Evolutionary conservation across 2,329 filamentous ascomycete species (phyloP).

Genomic region (Sporothrix mexicana): DNA sequence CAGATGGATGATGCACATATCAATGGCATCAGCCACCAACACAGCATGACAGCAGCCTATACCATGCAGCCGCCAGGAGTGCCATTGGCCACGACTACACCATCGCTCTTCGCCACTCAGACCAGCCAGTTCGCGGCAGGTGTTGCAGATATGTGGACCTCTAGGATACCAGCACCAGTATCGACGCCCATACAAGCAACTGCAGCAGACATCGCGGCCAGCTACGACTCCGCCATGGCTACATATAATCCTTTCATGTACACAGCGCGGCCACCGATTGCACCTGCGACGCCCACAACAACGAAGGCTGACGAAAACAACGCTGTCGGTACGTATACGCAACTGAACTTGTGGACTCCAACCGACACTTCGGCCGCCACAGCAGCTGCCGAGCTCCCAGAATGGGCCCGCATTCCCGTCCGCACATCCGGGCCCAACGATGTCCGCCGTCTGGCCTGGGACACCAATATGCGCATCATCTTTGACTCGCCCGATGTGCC

Average conservation of each 20-base stretch:
- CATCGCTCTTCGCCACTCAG: not conserved
- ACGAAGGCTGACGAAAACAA: not conserved
- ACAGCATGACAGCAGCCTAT: not conserved
- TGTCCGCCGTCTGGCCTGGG: constrained; percentile 20
- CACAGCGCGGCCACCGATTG: not conserved
- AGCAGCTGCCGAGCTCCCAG: not conserved
- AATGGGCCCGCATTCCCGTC: constrained; percentile 26
- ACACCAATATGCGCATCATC: constrained; percentile 26
- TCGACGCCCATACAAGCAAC: not conserved
- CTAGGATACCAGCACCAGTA: not conserved
- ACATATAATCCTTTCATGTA: not conserved
- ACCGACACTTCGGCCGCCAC: not conserved
- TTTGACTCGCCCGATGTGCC: constrained; percentile 25
- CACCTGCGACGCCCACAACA: not conserved
- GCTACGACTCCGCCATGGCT: not conserved
- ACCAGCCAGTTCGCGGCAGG: not conserved
- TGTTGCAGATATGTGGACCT: not conserved
- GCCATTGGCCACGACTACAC: not conserved
- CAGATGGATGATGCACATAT: not conserved
- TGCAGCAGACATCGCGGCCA: not conserved
- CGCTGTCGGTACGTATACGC: not conserved
- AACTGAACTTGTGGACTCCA: not conserved
- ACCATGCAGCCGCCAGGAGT: not conserved
- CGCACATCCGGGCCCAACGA: not conserved
- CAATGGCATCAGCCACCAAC: not conserved